Evolutionary conservation across 1,284 basidiomycete genomes (phyloP).

Genomic region (Sanguinoderma infundibulare): DNA sequence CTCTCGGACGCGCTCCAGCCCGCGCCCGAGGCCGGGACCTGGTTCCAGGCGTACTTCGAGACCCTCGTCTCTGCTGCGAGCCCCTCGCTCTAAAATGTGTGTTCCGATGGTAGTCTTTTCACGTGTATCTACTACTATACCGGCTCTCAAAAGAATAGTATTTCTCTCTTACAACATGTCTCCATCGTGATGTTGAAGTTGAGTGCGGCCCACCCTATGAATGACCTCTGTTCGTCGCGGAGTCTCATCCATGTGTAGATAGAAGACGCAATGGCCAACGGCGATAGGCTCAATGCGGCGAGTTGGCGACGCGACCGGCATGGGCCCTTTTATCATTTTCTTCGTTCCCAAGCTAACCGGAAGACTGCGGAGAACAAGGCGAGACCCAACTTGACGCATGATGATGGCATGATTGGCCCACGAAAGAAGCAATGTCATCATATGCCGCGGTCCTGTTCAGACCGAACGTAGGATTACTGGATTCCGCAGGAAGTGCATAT

Average conservation of each 20-base stretch:
- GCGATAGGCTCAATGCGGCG: not conserved
- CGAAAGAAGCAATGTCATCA: too few species aligned
- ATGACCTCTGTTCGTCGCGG: not conserved
- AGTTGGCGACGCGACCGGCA: not conserved
- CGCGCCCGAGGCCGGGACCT: constrained; percentile 65
- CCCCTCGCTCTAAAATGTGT: constrained; percentile 49
- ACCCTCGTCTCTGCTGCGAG: constrained; percentile 56
- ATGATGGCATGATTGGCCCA: too few species aligned
- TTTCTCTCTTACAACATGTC: constrained; percentile 1
- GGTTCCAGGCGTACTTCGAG: constrained; percentile 69
- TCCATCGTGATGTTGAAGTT: too few species aligned
- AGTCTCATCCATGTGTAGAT: not conserved
- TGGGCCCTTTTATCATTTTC: too few species aligned
- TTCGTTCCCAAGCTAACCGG: not conserved
- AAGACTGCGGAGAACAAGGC: not conserved
- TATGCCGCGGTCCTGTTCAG: not conserved
- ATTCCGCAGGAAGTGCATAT: constrained; percentile 16
- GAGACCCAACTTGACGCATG: too few species aligned
- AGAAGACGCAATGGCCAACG: too few species aligned
- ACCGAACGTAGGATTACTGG: constrained; percentile 19
- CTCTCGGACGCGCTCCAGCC: constrained; percentile 54
- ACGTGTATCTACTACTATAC: constrained; percentile 17
- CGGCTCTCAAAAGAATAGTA: constrained; percentile 16
- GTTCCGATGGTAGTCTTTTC: constrained; percentile 1
- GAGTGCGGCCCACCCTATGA: too few species aligned